phyloP scores from a whole-genome alignment of 169 alveolate genomes.

The Plasmodium gallinaceum region DNA sequence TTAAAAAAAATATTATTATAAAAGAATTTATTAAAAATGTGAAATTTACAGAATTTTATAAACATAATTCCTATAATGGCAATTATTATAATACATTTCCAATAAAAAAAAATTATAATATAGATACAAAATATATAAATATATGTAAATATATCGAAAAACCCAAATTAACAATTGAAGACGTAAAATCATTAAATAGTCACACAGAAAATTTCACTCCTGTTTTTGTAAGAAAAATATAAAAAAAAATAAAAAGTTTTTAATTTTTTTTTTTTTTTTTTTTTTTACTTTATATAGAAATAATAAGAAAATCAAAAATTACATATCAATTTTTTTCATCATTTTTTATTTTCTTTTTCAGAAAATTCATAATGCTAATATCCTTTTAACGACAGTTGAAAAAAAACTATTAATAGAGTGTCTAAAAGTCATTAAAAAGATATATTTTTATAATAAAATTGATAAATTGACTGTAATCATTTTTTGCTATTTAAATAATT shows the following conservation, averaged over 20 bases:
- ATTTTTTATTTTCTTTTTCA: constrained; percentile 7
- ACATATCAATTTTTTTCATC: background rate
- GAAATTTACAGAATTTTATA: constrained; percentile 55
- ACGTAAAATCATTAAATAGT: constrained; percentile 50
- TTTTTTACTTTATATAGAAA: background rate
- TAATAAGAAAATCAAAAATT: background rate
- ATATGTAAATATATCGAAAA: constrained; percentile 42
- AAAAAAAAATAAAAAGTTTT: no score
- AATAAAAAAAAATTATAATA: constrained; percentile 21
- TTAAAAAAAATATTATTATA: constrained; percentile 57
- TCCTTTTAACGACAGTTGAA: constrained; percentile 65
- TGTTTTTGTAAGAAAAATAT: constrained; percentile 33
- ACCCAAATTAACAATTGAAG: constrained; percentile 56
- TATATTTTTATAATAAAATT: constrained; percentile 47
- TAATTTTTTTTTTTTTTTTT: constrained; percentile 7
- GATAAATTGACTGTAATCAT: constrained; percentile 59
- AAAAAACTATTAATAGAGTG: constrained; percentile 64
- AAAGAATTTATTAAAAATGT: constrained; percentile 67
- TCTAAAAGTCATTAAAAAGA: constrained; percentile 63
- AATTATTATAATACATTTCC: constrained; percentile 25
- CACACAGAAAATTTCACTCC: constrained; percentile 53
- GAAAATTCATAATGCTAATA: constrained; percentile 48
- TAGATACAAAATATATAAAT: constrained; percentile 62
- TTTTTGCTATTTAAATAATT: constrained; percentile 70
- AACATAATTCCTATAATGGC: constrained; percentile 35